Evolutionary conservation across 306 rosid genomes (phyloP).

Genomic region (Citrullus colocynthis): DNA sequence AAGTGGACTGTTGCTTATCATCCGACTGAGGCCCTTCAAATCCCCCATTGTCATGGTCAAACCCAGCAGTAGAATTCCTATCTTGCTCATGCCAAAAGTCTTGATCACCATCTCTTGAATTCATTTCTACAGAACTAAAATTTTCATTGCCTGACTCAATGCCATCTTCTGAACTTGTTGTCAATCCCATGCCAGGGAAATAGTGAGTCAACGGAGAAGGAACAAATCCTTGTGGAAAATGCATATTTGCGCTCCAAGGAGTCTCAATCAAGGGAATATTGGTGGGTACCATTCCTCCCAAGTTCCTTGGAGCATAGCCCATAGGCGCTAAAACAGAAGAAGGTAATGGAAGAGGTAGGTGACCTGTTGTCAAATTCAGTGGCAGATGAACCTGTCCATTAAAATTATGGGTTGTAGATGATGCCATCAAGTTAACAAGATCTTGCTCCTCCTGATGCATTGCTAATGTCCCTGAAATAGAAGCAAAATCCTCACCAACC

Average conservation of each 20-base stretch:
- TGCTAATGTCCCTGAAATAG: slow-evolving; percentile 55
- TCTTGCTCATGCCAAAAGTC: slow-evolving; percentile 92
- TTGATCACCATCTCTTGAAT: slow-evolving; percentile 38
- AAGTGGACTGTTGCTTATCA: slow-evolving; percentile 70
- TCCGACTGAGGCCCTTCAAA: slow-evolving; percentile 52
- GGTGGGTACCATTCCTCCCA: slow-evolving; percentile 47
- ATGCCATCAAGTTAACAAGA: slow-evolving; percentile 65
- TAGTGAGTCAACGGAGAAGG: slow-evolving; percentile 55
- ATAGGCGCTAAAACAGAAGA: slow-evolving; percentile 61
- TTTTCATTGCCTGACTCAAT: slow-evolving; percentile 41
- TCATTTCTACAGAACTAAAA: slow-evolving; percentile 45
- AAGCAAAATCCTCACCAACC: slow-evolving; percentile 46
- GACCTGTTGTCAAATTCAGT: slow-evolving; percentile 53
- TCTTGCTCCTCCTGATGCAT: slow-evolving; percentile 95
- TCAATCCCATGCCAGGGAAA: slow-evolving; percentile 55
- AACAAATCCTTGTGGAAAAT: slow-evolving; percentile 62
- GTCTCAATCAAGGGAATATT: slow-evolving; percentile 65
- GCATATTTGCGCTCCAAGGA: slow-evolving; percentile 80
- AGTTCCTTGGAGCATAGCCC: slow-evolving; percentile 65
- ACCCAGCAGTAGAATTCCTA: slow-evolving; percentile 48
- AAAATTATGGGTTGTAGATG: slow-evolving; percentile 54
- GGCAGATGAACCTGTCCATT: slow-evolving; percentile 68
- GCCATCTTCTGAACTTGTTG: slow-evolving; percentile 48
- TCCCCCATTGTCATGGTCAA: slow-evolving; percentile 63
- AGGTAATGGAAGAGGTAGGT: slow-evolving; percentile 63